Evolutionary conservation across 1,139 yeast species (phyloP), one percentile per base, ranked within the genome.

Genomic region (Taphrina betulina): DNA sequence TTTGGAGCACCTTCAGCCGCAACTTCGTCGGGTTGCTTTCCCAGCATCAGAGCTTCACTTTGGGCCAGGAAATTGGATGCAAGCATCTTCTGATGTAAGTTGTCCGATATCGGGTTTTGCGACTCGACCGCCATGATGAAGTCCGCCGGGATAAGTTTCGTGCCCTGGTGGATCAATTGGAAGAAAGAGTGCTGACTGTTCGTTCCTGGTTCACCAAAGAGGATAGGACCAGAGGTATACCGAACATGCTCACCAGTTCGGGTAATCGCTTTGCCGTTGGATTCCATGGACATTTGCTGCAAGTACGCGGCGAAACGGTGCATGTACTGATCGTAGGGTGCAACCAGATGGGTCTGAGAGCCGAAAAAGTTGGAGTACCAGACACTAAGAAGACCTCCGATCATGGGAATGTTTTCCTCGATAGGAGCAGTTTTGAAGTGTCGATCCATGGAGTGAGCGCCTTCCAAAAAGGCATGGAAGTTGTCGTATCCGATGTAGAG

Each of bases 281-380:
- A 89, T 77, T 92, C 98, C 98, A 92, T 92, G 36, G 95, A 87
- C 71, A 92, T 81, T 77, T 92, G 98, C 78, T 92, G 98, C 74
- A 92, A 80, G 76, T 92, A 92, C 60, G 98, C 98, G 63, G 98
- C 96, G 90, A 92, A 92, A 73, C 98, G 81, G 81, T 90, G 96
- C 74, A 92, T 78, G 78, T 92, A 92, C 78, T 92, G 98, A 75
- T 92, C 98, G 70, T 89, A 92, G 64, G 98, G 98, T 60, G 96
- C 95, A 64, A 92, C 96, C 73, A 92, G 78, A 73, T 92, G 97
- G 63, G 98, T 92, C 78, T 92, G 96, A 58, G 98, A 96, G 64
- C 94, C 95, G 70, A 80, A 86, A 80, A 92, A 92, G 79, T 92
- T 92, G 80, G 88, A 90, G 80, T 92, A 92, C 98, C 98, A 92